Conservation (phyloP, 208 protist genomes). For the Crithidia mellificae region DNA sequence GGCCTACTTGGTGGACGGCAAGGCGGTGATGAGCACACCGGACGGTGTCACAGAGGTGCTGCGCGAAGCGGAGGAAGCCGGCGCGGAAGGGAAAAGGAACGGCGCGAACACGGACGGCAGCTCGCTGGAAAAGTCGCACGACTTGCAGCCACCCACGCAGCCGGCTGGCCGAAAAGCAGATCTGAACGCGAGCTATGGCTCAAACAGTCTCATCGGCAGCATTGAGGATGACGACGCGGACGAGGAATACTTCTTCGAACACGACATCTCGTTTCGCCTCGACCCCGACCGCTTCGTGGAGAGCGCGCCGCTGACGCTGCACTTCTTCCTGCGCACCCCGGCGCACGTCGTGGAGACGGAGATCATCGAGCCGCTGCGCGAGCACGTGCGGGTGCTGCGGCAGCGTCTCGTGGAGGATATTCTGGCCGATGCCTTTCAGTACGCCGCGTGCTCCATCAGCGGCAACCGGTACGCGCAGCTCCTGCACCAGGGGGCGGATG, state of each 20-base stretch:
- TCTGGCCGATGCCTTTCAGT: conserved; percentile 18
- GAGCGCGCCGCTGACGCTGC: conserved; percentile 39
- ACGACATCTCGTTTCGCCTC: conserved; percentile 37
- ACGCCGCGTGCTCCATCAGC: conserved; percentile 15
- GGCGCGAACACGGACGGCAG: neutral
- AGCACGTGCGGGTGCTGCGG: conserved; percentile 18
- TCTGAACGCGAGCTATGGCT: neutral
- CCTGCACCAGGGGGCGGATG: conserved; percentile 9
- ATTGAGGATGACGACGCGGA: neutral
- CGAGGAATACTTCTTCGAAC: conserved; percentile 50
- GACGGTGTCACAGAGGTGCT: no score
- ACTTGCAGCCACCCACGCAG: no score
- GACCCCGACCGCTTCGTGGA: conserved; percentile 49
- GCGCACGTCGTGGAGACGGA: conserved; percentile 30
- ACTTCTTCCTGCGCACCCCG: conserved; percentile 43
- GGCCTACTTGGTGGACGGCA: conserved; percentile 3
- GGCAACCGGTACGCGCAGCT: conserved; percentile 30
- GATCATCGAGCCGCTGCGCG: conserved; percentile 35
- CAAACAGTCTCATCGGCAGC: neutral
- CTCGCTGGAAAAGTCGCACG: no score
- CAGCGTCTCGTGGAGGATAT: conserved; percentile 27
- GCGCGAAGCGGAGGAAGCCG: neutral
- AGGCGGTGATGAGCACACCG: neutral
- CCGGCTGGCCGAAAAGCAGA: neutral
- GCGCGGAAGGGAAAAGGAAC: neutral